A percentile compares a stretch with the other conserved stretches of the same genome.
Evolutionary conservation across 148 eudicot genomes (phyloP).

Genomic region (Diospyros kaki): DNA sequence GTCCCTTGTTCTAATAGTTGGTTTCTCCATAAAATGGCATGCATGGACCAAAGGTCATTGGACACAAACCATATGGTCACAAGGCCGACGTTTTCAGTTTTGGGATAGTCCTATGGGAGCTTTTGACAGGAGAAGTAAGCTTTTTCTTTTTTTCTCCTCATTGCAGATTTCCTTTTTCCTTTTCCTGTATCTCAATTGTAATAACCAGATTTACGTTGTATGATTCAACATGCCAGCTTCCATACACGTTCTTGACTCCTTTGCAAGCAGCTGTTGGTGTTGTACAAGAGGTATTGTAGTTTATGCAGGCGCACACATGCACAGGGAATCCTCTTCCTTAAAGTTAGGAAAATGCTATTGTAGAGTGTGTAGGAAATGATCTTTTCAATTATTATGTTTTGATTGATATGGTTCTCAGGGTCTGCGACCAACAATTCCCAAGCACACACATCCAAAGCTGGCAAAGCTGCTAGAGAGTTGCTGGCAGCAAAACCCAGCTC

Average conservation of each 20-base stretch:
- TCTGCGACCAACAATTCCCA: constrained; percentile 63
- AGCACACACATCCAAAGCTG: constrained; percentile 53
- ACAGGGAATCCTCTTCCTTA: neutral
- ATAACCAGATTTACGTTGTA: constrained; percentile 7
- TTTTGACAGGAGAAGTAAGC: constrained; percentile 67
- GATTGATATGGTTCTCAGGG: constrained; percentile 28
- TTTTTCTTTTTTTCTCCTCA: neutral
- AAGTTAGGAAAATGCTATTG: neutral
- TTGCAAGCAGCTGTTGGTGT: constrained; percentile 85
- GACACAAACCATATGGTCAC: constrained; percentile 62
- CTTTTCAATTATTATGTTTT: neutral
- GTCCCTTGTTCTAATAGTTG: neutral
- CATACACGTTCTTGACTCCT: constrained; percentile 54
- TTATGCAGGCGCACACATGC: neutral
- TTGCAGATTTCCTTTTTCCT: neutral
- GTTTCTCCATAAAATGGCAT: neutral
- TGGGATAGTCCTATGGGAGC: constrained; percentile 76
- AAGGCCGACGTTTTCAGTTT: constrained; percentile 78
- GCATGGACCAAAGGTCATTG: constrained; percentile 47
- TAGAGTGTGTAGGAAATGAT: too few species aligned
- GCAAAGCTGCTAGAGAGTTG: constrained; percentile 48
- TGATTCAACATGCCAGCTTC: constrained; percentile 40
- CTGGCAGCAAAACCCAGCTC: constrained; percentile 68
- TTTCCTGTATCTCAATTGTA: neutral
- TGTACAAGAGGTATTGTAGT: constrained; percentile 50